Evolutionary conservation across 1,139 yeast genomes (phyloP).

Genomic region (Hyphopichia fennica): DNA sequence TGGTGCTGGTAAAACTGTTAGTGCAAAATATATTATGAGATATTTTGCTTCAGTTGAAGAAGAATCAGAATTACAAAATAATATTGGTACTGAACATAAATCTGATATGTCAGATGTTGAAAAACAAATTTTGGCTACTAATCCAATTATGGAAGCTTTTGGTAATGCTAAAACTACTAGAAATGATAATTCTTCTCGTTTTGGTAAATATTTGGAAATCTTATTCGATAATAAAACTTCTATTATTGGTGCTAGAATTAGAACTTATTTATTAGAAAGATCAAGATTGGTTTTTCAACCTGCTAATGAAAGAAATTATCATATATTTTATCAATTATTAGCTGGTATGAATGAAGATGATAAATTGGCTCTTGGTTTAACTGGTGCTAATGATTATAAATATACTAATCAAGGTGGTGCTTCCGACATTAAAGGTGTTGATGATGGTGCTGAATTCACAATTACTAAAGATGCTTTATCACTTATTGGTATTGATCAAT

Average conservation of each 20-base stretch:
- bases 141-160: slow-evolving; percentile 97
- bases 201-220: slow-evolving; percentile 94
- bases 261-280: slow-evolving; percentile 90
- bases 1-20: slow-evolving; percentile 98
- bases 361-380: slow-evolving; percentile 59
- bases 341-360: slow-evolving; percentile 70
- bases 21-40: slow-evolving; percentile 97
- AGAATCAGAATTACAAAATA: slow-evolving; percentile 37
- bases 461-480: slow-evolving; percentile 74
- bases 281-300: slow-evolving; percentile 96
- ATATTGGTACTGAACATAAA: slow-evolving; percentile 44
- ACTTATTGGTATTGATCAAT: slow-evolving; percentile 69
- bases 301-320: slow-evolving; percentile 83
- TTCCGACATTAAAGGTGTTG: slow-evolving; percentile 70
- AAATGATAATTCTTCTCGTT: slow-evolving; percentile 95
- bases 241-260: slow-evolving; percentile 90
- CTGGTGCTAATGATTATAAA: slow-evolving; percentile 65
- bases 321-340: slow-evolving; percentile 88
- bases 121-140: slow-evolving; percentile 92
- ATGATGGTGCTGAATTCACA: slow-evolving; percentile 75
- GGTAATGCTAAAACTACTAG: slow-evolving; percentile 98
- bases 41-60: slow-evolving; percentile 95
- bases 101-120: slow-evolving; percentile 90
- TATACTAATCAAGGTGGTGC: slow-evolving; percentile 92
- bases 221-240: slow-evolving; percentile 71